Base-by-base conservation (phyloP, 2,329 filamentous ascomycete species). In the Colletotrichum lini region DNA sequence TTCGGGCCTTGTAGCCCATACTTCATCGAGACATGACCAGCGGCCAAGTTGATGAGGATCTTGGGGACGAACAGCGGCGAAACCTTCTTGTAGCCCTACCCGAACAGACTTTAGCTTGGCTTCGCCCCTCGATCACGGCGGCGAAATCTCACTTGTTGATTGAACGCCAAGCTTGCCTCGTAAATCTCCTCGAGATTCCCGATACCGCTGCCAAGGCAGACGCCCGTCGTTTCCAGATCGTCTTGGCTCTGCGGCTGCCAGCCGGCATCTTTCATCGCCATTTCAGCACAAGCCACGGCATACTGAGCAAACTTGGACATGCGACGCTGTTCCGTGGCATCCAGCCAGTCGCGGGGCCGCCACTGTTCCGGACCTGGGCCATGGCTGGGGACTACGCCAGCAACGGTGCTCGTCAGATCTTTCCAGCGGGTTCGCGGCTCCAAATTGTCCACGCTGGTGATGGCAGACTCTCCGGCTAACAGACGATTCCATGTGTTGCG, bases 281-380 rank as follows among this genome's bases (percentile, higher is more conserved):
- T 96, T 61, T 94, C 89, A 0, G 94, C 89, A 3, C 95, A 94
- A 15, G 93, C 94, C 78, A 98, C 88, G 16, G 95, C 96, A 83
- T 97, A 98, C 80, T 98, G 95, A 4, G 95, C 90, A 79, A 98
- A 98, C 30, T 85, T 87, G n/a, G 96, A 95, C 91, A 97, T 97
- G 78, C 94, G 93, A 5, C 95, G 90, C 78, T 89, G 86, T 69
- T 91, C 89, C 1, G 84, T 79, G 30, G 82, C 78, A 56, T 80
- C 81, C 61, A 90, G 77, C 87, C 89, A 92, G 75, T 91, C 86
- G 13, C 82, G 80, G 1, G 87, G 78, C 40, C 81, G 79, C 90
- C 88, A 91, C 54, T 71, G 65, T 13, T 84, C 84, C 67, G 83
- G 78, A 67, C 78, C 79, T 6, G 80, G 73, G 7, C 79, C 78